Base-by-base conservation (phyloP, 352 stramenopile genomes). In the Phytophthora kernoviae region DNA sequence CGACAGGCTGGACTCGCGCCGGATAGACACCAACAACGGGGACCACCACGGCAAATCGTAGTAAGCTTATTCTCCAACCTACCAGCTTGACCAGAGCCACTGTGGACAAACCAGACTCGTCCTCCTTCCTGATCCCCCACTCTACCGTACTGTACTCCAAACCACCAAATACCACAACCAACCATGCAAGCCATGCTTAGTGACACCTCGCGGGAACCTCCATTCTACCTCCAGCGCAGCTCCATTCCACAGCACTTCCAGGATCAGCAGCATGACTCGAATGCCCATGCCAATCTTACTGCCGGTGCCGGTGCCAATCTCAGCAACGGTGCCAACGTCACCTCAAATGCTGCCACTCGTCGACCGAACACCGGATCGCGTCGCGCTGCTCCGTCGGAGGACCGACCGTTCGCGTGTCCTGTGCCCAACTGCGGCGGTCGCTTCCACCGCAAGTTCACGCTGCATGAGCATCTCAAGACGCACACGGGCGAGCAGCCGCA, bases 381-480 rank as follows among this genome's bases (percentile, higher is more conserved):
- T 41, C 68, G 68, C 32, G 68, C 68, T 9, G 68, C 68, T 18
- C 68, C 68, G 40, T 73, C 62, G 11, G 62, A 76, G 41, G 70
- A 74, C 24, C 62, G 64, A 21, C 59, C 65, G 37, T 75, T 72
- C 48, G 41, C 58, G 8, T 79, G 70, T 58, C 68, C 76, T 1
- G 71, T 75, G 20, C 54, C 60, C 5, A 68, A 62, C 34, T 89
- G 79, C 44, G 70, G 59, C n/a, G 70, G 75, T 6, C 74, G 78
- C 33, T 90, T 90, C 73, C 79, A 88, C 58, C 81, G 81, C 65
- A 88, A 86, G 58, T 90, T 88, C 57, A 91, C 81, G 24, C 74
- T 91, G 26, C 86, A 80, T 26, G 81, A 91, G 39, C 84, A 93
- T 54, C 75, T 90, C 52, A 91, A 91, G 70, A 93, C 82, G n/a